Percentiles rank a stretch among this genome's conserved stretches.
These are phyloP conservation scores for Apiosordaria backusii DNA, from an alignment of 495 filamentous ascomycete species.

Conservation along the genomic window DNA sequence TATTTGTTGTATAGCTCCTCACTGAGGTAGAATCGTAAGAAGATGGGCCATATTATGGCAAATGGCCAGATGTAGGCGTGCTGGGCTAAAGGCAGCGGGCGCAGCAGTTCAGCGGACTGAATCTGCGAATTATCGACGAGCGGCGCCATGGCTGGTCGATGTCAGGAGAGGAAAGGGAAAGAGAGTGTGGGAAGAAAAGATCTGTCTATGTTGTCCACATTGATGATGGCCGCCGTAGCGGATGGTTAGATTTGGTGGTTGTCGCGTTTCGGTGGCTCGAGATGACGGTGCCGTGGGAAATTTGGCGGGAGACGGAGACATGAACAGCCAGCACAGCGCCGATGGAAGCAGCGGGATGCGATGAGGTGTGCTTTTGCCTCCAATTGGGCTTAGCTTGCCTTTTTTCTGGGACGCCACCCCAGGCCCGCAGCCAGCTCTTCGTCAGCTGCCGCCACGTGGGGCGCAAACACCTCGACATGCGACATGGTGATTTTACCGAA, in stretches of 20 bases:
- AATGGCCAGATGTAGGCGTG: conserved; percentile 95
- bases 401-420: conserved; percentile 4
- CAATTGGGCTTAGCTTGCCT: conserved; percentile 5
- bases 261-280: neutral
- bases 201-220: conserved; percentile 21
- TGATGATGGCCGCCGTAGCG: conserved; percentile 13
- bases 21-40: conserved; percentile 80
- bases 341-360: neutral
- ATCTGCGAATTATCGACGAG: conserved; percentile 93
- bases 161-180: neutral
- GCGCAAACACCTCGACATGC: neutral
- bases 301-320: neutral
- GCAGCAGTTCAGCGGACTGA: conserved; percentile 78
- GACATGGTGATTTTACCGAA: neutral
- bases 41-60: conserved; percentile 81
- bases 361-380: conserved; percentile 9
- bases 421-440: neutral
- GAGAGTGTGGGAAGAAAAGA: neutral
- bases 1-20: conserved; percentile 81
- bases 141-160: conserved; percentile 45
- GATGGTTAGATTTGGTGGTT: neutral
- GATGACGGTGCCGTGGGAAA: neutral
- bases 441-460: conserved; percentile 9
- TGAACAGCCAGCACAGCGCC: neutral
- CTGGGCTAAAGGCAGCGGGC: conserved; percentile 73